Conservation (phyloP, 2,329 filamentous ascomycete genomes). For the Cordyceps militaris region DNA sequence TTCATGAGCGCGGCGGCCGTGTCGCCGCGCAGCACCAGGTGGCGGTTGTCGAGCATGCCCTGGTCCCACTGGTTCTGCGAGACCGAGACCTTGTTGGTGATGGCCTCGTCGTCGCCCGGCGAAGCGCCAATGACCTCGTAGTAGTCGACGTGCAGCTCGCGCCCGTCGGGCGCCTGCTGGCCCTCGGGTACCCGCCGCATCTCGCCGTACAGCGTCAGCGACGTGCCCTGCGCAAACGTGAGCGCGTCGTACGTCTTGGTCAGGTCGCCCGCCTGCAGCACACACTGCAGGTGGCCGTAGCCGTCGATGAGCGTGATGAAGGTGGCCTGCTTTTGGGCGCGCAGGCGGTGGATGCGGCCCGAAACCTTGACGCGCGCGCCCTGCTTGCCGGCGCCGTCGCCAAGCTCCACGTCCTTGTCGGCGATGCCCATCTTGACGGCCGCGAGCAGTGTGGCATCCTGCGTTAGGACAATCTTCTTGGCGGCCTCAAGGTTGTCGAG, state of each 20-base stretch:
- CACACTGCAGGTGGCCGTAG: constrained; percentile 71
- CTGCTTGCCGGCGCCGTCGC: constrained; percentile 48
- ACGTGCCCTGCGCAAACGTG: constrained; percentile 80
- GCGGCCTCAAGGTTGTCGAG: constrained; percentile 63
- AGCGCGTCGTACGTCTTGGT: constrained; percentile 89
- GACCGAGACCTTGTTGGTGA: constrained; percentile 65
- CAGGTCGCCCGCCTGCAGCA: constrained; percentile 68
- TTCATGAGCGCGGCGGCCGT: constrained; percentile 79
- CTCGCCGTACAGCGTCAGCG: constrained; percentile 75
- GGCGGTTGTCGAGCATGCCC: constrained; percentile 66
- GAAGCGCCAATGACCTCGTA: constrained; percentile 74
- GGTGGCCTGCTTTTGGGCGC: constrained; percentile 74
- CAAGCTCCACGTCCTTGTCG: constrained; percentile 56
- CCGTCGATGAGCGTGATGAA: constrained; percentile 85
- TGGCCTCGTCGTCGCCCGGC: constrained; percentile 80
- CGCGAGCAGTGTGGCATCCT: constrained; percentile 66
- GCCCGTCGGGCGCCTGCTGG: constrained; percentile 71
- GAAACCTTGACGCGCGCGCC: constrained; percentile 72
- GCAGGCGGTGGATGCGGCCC: constrained; percentile 74
- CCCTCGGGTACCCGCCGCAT: constrained; percentile 74
- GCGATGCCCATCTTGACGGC: constrained; percentile 70
- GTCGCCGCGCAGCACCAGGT: constrained; percentile 80
- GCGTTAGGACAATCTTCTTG: constrained; percentile 63
- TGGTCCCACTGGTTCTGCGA: constrained; percentile 44
- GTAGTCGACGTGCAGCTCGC: constrained; percentile 86